Base-by-base conservation (phyloP, 306 rosid species). In the Geum urbanum region DNA sequence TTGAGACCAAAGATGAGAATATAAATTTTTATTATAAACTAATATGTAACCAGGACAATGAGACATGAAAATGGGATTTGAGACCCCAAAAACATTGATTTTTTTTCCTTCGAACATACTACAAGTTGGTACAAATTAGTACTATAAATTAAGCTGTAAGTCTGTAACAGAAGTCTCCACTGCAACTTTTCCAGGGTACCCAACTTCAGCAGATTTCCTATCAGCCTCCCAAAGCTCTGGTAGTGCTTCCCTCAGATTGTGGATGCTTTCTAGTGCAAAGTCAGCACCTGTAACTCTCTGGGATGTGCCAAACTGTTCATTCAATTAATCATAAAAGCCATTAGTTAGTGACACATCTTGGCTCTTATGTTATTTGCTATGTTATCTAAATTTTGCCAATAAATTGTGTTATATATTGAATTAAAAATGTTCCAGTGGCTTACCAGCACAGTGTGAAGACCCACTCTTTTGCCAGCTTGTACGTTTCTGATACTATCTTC, bases 401-500 rank as follows among this genome's bases (percentile, higher is more conserved):
- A 60, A 65, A 49, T 48, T 52, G 61, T 71, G 58, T 27, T 20
- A 10, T 60, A 75, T 22, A 24, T 32, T 32, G 37, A 24, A 57
- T 57, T 64, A 77, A 73, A 78, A 75, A 77, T 24, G 57, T 78
- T 44, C 22, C 58, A 48, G 24, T 44, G 57, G 49, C 91, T 84
- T 80, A 95, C 99, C 92, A 87, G 76, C 73, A 95, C 97, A 0
- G 97, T 91, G 75, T 89, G 67, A 77, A 95, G 96, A 51, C 92
- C 99, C 57, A 85, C 89, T 20, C 86, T 86, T 62, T 91, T 95
- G 39, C 95, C 99, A 24, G 96, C 92, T 89, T 87, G 87, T 67
- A 84, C 84, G 85, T 95, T 95, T 19, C 99, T 81, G 61, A 86
- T 95, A 74, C 99, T 95, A 32, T 95, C 99, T 47, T 95, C 99